phyloP scores from a whole-genome alignment of 495 filamentous ascomycete species.

The Baudoinia panamericana region DNA sequence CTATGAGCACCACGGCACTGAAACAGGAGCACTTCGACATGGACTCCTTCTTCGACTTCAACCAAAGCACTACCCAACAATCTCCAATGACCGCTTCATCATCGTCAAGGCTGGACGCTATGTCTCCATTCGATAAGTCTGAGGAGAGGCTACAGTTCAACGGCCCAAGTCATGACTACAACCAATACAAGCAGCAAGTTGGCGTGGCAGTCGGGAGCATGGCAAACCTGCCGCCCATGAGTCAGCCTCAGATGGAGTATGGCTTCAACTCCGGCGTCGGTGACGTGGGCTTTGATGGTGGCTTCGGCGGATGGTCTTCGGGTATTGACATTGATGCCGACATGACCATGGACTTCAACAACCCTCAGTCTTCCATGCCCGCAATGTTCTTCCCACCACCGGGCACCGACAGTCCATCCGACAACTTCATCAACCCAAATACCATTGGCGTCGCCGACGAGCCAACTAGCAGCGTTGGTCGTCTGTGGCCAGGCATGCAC shows the following conservation, averaged over 20 bases:
- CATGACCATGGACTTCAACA: slow-evolving; percentile 44
- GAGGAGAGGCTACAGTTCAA: slow-evolving; percentile 46
- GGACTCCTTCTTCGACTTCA: slow-evolving; percentile 31
- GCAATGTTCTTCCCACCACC: slow-evolving; percentile 36
- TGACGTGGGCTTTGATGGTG: slow-evolving; percentile 33
- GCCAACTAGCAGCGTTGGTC: slow-evolving; percentile 43
- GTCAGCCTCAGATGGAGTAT: slow-evolving; percentile 40
- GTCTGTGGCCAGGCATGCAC: slow-evolving; percentile 82
- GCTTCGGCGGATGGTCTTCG: slow-evolving; percentile 39
- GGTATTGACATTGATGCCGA: slow-evolving; percentile 40
- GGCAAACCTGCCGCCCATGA: slow-evolving; percentile 41
- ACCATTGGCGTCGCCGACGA: slow-evolving; percentile 49
- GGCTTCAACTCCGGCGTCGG: slow-evolving; percentile 35
- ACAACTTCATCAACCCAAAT: slow-evolving; percentile 56
- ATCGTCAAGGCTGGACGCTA: slow-evolving; percentile 7
- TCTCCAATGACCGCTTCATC: slow-evolving; percentile 15
- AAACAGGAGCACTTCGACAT: slow-evolving; percentile 28
- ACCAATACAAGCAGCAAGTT: slow-evolving; percentile 81
- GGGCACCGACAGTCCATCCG: slow-evolving; percentile 13
- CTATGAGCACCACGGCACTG: slow-evolving; percentile 19
- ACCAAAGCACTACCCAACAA: slow-evolving; percentile 13
- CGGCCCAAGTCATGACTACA: slow-evolving; percentile 84
- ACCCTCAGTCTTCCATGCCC: slow-evolving; percentile 35
- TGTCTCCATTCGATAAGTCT: slow-evolving; percentile 18
- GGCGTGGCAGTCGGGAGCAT: slow-evolving; percentile 70